Conservation (phyloP, 371 early-diverging fungal genomes). For the Entomophthora muscae region DNA sequence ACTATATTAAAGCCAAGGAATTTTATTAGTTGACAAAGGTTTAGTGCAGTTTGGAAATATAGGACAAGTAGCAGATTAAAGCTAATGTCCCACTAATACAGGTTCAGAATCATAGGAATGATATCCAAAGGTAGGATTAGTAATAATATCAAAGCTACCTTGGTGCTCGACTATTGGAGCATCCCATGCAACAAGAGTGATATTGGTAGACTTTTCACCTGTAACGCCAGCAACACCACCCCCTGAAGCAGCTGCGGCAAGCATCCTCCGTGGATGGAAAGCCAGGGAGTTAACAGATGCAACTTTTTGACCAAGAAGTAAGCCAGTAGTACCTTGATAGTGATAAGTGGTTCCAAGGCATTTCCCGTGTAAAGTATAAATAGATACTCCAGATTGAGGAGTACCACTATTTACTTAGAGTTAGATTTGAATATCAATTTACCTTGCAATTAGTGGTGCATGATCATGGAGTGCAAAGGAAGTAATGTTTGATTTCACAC, state of each 20-base stretch:
- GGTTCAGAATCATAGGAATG: too few species aligned
- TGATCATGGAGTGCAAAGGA: slow-evolving; percentile 41
- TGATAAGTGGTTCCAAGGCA: slow-evolving; percentile 25
- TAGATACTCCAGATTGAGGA: slow-evolving; percentile 26
- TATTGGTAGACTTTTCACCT: background rate
- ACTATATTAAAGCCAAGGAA: too few species aligned
- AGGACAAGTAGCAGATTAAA: too few species aligned
- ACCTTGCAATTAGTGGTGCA: slow-evolving; percentile 38
- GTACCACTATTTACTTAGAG: slow-evolving; percentile 22
- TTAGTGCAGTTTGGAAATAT: too few species aligned
- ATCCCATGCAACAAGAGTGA: slow-evolving; percentile 4
- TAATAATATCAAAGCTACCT: background rate
- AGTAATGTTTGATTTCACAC: slow-evolving; percentile 31
- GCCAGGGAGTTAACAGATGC: slow-evolving; percentile 21
- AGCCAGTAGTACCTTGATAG: slow-evolving; percentile 18
- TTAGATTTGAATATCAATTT: slow-evolving; percentile 2
- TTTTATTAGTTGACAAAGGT: too few species aligned
- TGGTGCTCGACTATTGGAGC: background rate
- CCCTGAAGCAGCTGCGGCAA: slow-evolving; percentile 21
- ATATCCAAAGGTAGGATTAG: background rate
- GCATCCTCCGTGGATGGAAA: slow-evolving; percentile 33
- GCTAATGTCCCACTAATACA: too few species aligned
- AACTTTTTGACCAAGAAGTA: slow-evolving; percentile 22
- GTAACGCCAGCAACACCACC: slow-evolving; percentile 2
- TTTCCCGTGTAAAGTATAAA: slow-evolving; percentile 26